Conservation (phyloP, 495 filamentous ascomycete genomes). For the Paragyromitra xinjiangensis region DNA sequence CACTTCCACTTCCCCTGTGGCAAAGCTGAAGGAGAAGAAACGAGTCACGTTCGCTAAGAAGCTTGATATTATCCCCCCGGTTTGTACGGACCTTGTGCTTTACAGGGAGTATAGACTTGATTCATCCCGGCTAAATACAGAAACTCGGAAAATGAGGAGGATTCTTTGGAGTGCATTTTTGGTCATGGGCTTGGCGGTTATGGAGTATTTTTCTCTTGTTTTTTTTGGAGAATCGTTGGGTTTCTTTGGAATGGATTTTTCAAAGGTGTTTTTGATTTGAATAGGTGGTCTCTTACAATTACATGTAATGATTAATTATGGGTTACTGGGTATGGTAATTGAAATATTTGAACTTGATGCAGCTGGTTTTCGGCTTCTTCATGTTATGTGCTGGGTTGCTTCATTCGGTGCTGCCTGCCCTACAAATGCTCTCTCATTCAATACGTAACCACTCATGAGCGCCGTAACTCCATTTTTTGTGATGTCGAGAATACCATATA, state of each 20-base stretch:
- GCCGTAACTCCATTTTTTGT: neutral
- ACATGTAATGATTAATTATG: neutral
- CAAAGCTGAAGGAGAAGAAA: conserved; percentile 2
- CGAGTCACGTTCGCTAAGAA: conserved; percentile 20
- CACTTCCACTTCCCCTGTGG: neutral
- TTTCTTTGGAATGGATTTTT: neutral
- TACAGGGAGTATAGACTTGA: conserved; percentile 28
- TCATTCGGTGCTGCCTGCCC: neutral
- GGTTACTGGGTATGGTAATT: neutral
- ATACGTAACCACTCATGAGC: no score
- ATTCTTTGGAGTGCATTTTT: neutral
- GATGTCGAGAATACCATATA: neutral
- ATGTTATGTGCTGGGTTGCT: neutral
- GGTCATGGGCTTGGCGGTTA: neutral
- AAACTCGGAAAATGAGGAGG: neutral
- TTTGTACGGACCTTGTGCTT: conserved; percentile 36
- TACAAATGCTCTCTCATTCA: neutral
- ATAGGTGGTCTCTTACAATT: neutral
- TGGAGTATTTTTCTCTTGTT: neutral
- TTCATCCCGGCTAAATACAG: neutral
- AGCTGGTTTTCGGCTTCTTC: neutral
- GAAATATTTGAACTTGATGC: neutral
- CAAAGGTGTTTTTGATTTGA: neutral
- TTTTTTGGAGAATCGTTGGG: neutral
- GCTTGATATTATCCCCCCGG: conserved; percentile 31